Evolutionary conservation across 305 asterid genomes (phyloP).

Genomic region (Solanum hybrid): DNA sequence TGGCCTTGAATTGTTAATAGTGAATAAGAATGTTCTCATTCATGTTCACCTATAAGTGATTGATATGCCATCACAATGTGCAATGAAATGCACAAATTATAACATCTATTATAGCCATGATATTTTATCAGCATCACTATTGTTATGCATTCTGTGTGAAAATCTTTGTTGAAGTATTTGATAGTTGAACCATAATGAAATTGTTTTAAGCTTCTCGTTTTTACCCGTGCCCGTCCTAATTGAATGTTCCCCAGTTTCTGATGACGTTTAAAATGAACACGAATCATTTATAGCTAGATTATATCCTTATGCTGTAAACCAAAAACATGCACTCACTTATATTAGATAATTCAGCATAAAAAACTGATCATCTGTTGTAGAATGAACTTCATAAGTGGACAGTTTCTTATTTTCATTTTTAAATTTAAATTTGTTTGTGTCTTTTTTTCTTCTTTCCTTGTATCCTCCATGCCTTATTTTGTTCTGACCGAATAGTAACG

Average conservation of each 20-base stretch:
- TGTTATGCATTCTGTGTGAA: neutral
- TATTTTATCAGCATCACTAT: neutral
- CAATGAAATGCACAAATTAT: neutral
- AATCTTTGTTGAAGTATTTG: neutral
- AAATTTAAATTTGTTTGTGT: neutral
- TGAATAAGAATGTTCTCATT: neutral
- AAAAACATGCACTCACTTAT: neutral
- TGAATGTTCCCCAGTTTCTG: neutral
- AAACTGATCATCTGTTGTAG: neutral
- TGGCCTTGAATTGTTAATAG: neutral
- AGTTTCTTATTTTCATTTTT: neutral
- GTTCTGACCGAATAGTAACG: neutral
- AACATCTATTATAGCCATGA: neutral
- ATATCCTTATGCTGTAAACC: neutral
- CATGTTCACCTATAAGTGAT: neutral
- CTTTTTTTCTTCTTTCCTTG: neutral
- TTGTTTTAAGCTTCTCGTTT: neutral
- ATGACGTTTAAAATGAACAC: neutral
- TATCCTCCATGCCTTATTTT: neutral
- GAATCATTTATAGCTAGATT: neutral
- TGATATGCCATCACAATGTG: neutral
- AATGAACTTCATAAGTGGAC: neutral
- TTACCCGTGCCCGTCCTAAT: neutral
- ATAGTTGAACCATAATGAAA: neutral
- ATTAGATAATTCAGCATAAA: neutral